Evolutionary conservation across 2,329 filamentous ascomycete species (phyloP).

Genomic region (Aspergillus ustus): DNA sequence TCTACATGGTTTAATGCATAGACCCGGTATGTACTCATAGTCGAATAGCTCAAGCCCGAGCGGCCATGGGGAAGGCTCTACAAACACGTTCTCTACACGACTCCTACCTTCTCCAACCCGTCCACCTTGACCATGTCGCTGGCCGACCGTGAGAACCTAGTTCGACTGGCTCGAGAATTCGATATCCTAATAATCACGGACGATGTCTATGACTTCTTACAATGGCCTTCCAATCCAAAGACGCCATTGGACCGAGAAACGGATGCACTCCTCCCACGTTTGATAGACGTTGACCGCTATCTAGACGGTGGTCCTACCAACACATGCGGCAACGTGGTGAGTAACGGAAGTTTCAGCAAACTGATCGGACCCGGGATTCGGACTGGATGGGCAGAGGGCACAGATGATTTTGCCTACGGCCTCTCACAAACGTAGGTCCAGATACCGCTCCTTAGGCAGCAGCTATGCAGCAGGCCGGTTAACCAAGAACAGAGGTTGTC

Average conservation of each 20-base stretch:
- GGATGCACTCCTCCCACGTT: conserved; percentile 64
- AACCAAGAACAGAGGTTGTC: conserved; percentile 54
- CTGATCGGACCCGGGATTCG: conserved; percentile 79
- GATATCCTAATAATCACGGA: conserved; percentile 85
- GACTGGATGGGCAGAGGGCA: conserved; percentile 86
- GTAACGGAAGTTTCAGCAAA: conserved; percentile 91
- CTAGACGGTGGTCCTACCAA: conserved; percentile 64
- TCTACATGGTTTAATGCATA: neutral
- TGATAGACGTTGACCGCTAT: conserved; percentile 77
- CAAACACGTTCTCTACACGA: conserved; percentile 83
- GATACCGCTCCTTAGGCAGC: neutral
- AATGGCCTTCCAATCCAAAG: conserved; percentile 65
- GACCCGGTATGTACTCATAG: neutral
- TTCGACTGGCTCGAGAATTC: conserved; percentile 75
- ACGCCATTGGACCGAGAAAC: conserved; percentile 26
- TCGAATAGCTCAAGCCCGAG: conserved; percentile 60
- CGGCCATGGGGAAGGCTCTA: conserved; percentile 75
- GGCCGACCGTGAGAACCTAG: conserved; percentile 67
- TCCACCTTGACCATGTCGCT: conserved; percentile 81
- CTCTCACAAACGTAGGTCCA: conserved; percentile 61
- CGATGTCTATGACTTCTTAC: conserved; percentile 92
- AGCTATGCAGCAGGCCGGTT: conserved; percentile 20
- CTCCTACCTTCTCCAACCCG: conserved; percentile 88
- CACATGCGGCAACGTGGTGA: conserved; percentile 78
- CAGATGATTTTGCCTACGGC: conserved; percentile 63